Conservation (phyloP, 345 rosid species). For the Gossypium anomalum region DNA sequence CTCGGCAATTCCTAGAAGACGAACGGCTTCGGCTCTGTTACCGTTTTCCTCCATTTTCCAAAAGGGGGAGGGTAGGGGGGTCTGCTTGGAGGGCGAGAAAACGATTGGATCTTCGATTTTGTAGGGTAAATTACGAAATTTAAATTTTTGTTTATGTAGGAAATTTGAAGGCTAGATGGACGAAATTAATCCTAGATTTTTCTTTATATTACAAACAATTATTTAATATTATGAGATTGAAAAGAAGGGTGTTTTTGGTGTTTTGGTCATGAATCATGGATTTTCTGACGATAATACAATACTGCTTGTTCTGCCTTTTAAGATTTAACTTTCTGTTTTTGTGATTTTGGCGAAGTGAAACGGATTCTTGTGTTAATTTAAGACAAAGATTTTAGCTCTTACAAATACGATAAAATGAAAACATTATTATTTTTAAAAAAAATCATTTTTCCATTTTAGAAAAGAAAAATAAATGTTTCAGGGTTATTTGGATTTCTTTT, state of each 20-base stretch:
- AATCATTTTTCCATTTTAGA: background rate
- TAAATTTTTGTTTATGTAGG: background rate
- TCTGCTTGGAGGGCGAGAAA: background rate
- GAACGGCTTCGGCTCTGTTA: slow-evolving; percentile 61
- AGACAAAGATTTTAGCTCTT: too few relatives aligned
- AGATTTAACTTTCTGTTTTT: background rate
- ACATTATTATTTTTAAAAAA: too few relatives aligned
- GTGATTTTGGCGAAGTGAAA: too few relatives aligned
- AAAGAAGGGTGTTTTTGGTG: background rate
- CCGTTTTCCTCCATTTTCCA: slow-evolving; percentile 46
- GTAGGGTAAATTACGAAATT: background rate
- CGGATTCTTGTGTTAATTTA: too few relatives aligned
- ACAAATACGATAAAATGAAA: too few relatives aligned
- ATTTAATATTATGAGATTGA: background rate
- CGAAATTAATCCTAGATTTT: background rate
- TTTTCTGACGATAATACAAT: background rate
- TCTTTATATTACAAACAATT: background rate
- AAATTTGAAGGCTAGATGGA: background rate
- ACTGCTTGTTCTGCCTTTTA: too few relatives aligned
- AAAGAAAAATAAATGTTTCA: background rate
- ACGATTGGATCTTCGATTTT: background rate
- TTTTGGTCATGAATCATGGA: background rate
- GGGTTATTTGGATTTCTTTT: background rate
- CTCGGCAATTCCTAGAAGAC: slow-evolving; percentile 80
- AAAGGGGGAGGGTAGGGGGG: background rate